A percentile compares a stretch with the other conserved stretches of the same genome.
Evolutionary conservation across 495 filamentous ascomycete species (phyloP).

Genomic region (Penicillium canariense): DNA sequence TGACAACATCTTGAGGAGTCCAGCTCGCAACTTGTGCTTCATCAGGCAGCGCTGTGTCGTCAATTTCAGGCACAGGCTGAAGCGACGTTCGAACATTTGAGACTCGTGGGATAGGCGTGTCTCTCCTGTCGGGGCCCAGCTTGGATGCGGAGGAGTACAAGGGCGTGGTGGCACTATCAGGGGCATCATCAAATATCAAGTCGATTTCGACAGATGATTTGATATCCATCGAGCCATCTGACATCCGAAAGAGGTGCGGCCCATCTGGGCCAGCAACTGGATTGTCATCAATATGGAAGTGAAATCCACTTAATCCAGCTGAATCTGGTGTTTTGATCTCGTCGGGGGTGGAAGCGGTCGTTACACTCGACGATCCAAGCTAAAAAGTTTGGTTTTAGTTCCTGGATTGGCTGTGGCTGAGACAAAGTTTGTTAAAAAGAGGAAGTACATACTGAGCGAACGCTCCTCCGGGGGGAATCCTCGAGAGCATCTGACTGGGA

Average conservation of each 20-base stretch:
- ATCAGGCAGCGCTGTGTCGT: neutral
- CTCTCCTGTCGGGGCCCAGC: constrained; percentile 8
- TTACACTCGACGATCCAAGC: constrained; percentile 16
- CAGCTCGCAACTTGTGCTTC: neutral
- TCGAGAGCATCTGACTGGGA: constrained; percentile 61
- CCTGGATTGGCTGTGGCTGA: neutral
- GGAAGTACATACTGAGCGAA: constrained; percentile 11
- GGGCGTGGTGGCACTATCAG: neutral
- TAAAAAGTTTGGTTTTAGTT: too few species aligned
- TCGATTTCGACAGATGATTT: neutral
- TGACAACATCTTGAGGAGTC: constrained; percentile 59
- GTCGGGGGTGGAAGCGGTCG: constrained; percentile 17
- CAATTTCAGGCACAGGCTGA: too few species aligned
- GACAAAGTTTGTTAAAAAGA: neutral
- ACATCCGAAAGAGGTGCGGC: constrained; percentile 37
- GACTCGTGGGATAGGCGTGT: constrained; percentile 17
- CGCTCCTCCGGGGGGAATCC: constrained; percentile 57
- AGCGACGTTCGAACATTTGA: too few species aligned
- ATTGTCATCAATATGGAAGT: constrained; percentile 43
- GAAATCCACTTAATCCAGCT: constrained; percentile 27
- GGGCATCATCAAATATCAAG: neutral
- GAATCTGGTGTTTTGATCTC: constrained; percentile 16
- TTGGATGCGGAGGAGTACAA: constrained; percentile 38
- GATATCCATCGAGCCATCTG: neutral
- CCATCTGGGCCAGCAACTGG: constrained; percentile 63